Base-by-base conservation (phyloP, 495 filamentous ascomycete genomes). In the Thozetella sp. region DNA sequence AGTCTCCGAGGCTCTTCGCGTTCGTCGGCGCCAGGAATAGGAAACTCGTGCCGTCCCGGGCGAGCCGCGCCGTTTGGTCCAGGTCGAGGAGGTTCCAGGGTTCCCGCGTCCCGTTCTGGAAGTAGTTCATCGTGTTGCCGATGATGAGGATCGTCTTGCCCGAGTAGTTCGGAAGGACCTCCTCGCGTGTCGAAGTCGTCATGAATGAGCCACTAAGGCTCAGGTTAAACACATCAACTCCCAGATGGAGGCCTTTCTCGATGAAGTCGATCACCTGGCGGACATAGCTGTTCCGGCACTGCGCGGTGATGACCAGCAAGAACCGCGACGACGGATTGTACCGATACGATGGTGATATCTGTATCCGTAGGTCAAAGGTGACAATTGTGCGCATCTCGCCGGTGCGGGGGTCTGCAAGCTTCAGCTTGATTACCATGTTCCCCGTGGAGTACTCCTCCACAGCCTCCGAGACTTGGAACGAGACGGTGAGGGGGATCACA, bases 171-270 rank as follows among this genome's bases (percentile, higher is more conserved):
- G 51, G 17, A 2, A 69, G 54, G 25, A 64, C 56, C 12, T 60
- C 48, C 15, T 64, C 43, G 11, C 53, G 15, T 22, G 53, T 61
- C 15, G 60, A 40, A 19, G 48, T 24, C 1, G 51, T 51, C 4
- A 45, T 15, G 26, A 63, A 65, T 1, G 67, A 58, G 1, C 67
- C 67, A 26, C 26, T 62, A 10, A 70, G 62, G 54, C 64, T 67
- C 19, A 70, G 56, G 53, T 70, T 70, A 58, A 70, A 67, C 25
- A 67, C 59, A 27, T 70, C 67, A 2, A 70, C 55, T 11, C 15
- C 9, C 1, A 60, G 56, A 19, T 60, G 57, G 0, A 69, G 59
- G 2, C 55, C 52, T 15, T 54, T n/a, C 22, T 62, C 46, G 27
- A 69, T 50, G 20, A 65, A 59, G 13, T 57, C 19, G 19, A 67